These are phyloP conservation scores for Ceratobasidium sp. DNA, from an alignment of 1,284 basidiomycete species.

Conservation along the genomic window DNA sequence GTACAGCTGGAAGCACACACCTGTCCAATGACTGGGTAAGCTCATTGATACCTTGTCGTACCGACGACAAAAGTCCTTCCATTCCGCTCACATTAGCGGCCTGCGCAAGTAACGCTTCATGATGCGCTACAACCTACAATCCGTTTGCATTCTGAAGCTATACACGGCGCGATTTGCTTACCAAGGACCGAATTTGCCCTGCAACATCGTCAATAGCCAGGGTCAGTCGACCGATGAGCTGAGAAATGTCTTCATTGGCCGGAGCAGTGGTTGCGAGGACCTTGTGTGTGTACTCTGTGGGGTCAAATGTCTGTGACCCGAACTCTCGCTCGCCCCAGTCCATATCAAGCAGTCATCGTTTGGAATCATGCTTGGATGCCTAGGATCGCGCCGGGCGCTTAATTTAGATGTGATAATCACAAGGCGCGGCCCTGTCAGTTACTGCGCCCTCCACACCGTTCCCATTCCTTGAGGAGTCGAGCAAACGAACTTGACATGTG, in stretches of 20 bases:
- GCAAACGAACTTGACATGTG: too few species aligned
- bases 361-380: too few species aligned
- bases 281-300: constrained; percentile 31
- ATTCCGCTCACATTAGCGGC: constrained; percentile 69
- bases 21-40: constrained; percentile 75
- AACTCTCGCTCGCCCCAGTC: constrained; percentile 37
- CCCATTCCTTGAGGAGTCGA: too few species aligned
- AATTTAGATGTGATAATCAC: too few species aligned
- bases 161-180: constrained; percentile 52
- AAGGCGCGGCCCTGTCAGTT: too few species aligned
- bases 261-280: constrained; percentile 4
- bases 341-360: too few species aligned
- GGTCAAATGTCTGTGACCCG: constrained; percentile 25
- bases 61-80: constrained; percentile 65
- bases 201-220: constrained; percentile 87
- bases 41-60: constrained; percentile 69
- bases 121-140: constrained; percentile 69
- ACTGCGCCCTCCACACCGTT: too few species aligned
- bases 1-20: constrained; percentile 53
- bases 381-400: too few species aligned
- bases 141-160: too few species aligned
- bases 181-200: constrained; percentile 83
- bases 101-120: constrained; percentile 74
- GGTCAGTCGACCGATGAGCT: constrained; percentile 83
- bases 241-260: constrained; percentile 79